A percentile compares a stretch with the other conserved stretches of the same genome.
Conservation (phyloP, 1,284 basidiomycete species). For the Pseudozyma sp. region DNA sequence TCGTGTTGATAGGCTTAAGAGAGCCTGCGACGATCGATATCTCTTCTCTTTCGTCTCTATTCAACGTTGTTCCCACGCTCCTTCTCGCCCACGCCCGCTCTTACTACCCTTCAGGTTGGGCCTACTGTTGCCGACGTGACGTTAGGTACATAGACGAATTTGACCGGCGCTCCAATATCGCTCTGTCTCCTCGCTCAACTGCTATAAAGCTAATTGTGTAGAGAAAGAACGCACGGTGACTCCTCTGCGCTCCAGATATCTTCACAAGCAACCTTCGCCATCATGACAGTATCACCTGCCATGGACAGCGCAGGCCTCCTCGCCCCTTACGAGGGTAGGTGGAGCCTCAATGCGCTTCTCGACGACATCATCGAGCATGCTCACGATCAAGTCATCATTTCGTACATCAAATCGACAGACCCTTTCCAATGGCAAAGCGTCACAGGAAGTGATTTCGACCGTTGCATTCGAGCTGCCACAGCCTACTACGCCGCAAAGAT, state of each 20-base stretch:
- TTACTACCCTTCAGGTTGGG: neutral
- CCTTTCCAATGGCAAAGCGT: constrained; percentile 42
- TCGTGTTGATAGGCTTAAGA: neutral
- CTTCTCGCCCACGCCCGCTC: too few species aligned
- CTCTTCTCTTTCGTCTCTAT: neutral
- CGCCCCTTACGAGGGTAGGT: constrained; percentile 23
- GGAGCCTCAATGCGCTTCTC: constrained; percentile 34
- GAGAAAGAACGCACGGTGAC: too few species aligned
- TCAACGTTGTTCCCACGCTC: neutral
- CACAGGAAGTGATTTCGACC: constrained; percentile 25
- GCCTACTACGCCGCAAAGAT: constrained; percentile 31
- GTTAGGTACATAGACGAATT: too few species aligned
- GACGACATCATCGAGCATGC: constrained; percentile 17
- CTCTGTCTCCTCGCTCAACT: too few species aligned
- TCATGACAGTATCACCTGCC: constrained; percentile 15
- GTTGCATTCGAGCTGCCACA: constrained; percentile 31
- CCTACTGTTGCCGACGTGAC: too few species aligned
- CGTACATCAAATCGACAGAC: constrained; percentile 29
- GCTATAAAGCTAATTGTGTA: neutral
- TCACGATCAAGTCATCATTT: constrained; percentile 19
- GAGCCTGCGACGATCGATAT: neutral
- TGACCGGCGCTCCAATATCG: too few species aligned
- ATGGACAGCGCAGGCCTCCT: constrained; percentile 25
- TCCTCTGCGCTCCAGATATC: neutral
- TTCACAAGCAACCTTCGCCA: neutral